Base-by-base conservation (phyloP, 192 early-diverging fungal species). In the Phlyctochytrium bullatum region DNA sequence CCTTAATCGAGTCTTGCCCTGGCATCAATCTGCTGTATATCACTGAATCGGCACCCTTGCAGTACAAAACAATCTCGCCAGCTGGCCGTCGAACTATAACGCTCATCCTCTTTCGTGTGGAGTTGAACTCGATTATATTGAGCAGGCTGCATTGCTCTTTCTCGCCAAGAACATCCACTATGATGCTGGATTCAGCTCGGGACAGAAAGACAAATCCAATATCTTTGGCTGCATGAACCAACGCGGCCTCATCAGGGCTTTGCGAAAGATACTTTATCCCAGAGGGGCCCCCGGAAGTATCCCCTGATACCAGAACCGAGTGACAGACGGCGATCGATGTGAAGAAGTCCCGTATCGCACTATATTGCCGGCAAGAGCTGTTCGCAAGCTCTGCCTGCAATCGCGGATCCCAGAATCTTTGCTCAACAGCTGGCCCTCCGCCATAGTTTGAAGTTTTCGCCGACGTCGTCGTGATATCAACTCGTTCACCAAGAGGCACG, bases 91-190 rank as follows among this genome's bases (percentile, higher is more conserved):
- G 78, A 60, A 96, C 78, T 65, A 98, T 89, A 14, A 97, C 91
- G 31, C 89, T 92, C 96, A 98, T 98, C 53, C 96, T 82, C 75
- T 98, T 98, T 61, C 96, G 87, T n/a, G 88, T 90, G 25, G 91
- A 93, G 76, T 92, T 97, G 69, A 98, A 98, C 75, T 96, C 82
- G 10, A 80, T 67, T 16, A 80, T 76, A 53, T 78, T 72, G n/a
- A 80, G 40, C 40, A 80, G 60, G 53, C 62, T 75, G 78, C 83
- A 93, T 3, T 75, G 36, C 31, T 89, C 83, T 36, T 83, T 69
- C 29, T 88, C 87, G 17, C 92, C 92, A 65, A 89, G 79, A 10
- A 93, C 87, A 65, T 89, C 86, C 24, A 94, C 82, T 14, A 67
- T 57, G 25, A 98, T 64, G 24, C 76, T 81, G 27, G 90, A 83